Conservation (phyloP, 2,329 filamentous ascomycete species). For the Tolypocladium tropicale region DNA sequence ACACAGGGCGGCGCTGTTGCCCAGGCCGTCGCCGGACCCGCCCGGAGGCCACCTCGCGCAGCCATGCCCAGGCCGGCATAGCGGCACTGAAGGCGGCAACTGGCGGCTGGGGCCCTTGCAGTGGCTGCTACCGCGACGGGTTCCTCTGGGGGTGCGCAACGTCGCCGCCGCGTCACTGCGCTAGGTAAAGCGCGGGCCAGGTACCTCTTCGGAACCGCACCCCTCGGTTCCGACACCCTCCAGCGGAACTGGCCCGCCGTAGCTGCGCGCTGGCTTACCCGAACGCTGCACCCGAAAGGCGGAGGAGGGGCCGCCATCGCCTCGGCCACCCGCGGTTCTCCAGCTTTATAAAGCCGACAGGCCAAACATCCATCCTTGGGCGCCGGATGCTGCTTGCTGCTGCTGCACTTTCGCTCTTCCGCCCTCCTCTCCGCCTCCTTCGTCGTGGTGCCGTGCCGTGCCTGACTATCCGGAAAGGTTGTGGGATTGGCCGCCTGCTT, state of each 20-base stretch:
- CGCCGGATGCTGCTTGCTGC: not conserved
- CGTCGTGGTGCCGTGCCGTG: not conserved
- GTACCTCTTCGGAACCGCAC: not conserved
- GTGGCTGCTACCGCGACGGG: too few species aligned
- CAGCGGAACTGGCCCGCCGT: not conserved
- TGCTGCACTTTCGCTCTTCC: not conserved
- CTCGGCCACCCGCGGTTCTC: conserved; percentile 3
- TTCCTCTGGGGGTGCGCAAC: not conserved
- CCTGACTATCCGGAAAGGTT: not conserved
- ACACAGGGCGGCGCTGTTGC: not conserved
- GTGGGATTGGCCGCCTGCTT: not conserved
- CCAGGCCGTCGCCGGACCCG: too few species aligned
- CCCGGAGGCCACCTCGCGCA: not conserved
- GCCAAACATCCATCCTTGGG: not conserved
- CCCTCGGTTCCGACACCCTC: not conserved
- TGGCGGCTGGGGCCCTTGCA: not conserved
- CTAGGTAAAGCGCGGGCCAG: too few species aligned
- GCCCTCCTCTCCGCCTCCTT: not conserved
- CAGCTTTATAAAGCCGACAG: conserved; percentile 1
- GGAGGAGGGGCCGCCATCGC: not conserved
- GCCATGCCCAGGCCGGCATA: not conserved
- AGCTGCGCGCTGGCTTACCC: not conserved
- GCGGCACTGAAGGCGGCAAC: not conserved
- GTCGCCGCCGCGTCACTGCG: too few species aligned
- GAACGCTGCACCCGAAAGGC: conserved; percentile 1